Evolutionary conservation across 2,329 filamentous ascomycete genomes (phyloP), one percentile per base, ranked within the genome.

Genomic region (Paraphaeosphaeria minitans): DNA sequence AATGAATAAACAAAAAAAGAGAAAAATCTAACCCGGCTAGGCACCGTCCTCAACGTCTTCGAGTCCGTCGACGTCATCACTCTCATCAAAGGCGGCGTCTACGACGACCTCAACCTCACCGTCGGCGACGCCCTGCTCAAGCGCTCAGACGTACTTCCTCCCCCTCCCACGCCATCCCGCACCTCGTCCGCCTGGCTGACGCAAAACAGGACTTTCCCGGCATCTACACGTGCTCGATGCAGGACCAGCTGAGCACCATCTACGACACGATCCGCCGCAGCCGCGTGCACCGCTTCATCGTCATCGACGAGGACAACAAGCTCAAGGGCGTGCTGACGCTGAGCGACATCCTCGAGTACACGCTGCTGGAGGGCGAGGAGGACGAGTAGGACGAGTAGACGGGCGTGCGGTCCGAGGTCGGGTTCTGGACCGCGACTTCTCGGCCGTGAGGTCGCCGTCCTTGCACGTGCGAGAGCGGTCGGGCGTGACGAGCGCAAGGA

Each of bases 51-150:
- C 63, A 99, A 99, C 72, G 93, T 98, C 12, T 99, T 99, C 71
- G 96, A 99, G 79, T 92, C 95, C 1, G 93, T 99, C 52, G 95
- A 99, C 77, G 93, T 99, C 60, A 97, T 99, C 67, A 90, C 93
- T 0, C 88, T 97, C 69, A 96, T 99, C 79, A 96, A 96, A 78
- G 93, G 92, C 22, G 93, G 93, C 21, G 88, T 88, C 37, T 98
- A 98, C 72, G 95, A 98, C 64, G 94, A 97, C 66, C 82, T 99
- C 57, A 88, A 90, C 59, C 86, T 93, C 21, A 91, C 86, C 7
- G 91, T 98, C 4, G 95, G 94, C 45, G 93, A 97, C 62, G 94
- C 94, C 2, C 81, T 98, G 56, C 88, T 92, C 68, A 96, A 91
- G 76, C 87, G 94, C 62, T 87, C 92, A 13, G 91, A 96, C 53